phyloP scores from a whole-genome alignment of 768 basidiomycete genomes.

The Russula brevipes region DNA sequence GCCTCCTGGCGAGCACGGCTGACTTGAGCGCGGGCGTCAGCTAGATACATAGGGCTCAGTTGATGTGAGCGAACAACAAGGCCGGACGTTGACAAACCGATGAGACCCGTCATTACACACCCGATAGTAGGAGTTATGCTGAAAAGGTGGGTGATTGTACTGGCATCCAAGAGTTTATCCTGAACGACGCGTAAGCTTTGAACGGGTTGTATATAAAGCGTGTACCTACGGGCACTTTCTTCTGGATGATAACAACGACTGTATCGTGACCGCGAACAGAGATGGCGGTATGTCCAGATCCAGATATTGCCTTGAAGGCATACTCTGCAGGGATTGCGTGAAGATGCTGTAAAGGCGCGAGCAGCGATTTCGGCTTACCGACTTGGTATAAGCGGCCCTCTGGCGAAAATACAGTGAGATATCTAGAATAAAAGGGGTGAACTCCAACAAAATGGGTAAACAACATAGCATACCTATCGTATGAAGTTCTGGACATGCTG shows the following conservation, averaged over 20 bases:
- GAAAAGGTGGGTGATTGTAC: constrained; percentile 91
- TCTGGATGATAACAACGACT: constrained; percentile 93
- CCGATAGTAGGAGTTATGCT: constrained; percentile 95
- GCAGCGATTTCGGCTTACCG: constrained; percentile 47
- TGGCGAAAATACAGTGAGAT: constrained; percentile 94
- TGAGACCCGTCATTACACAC: constrained; percentile 96
- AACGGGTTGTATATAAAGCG: neutral
- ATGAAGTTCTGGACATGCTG: constrained; percentile 89
- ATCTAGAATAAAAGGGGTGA: constrained; percentile 43
- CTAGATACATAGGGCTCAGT: constrained; percentile 37
- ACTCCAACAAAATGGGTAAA: neutral
- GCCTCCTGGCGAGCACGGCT: constrained; percentile 82
- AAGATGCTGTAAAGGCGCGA: neutral
- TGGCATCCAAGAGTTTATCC: constrained; percentile 97
- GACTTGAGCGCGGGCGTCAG: constrained; percentile 91
- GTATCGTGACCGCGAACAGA: constrained; percentile 93
- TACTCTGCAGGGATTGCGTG: constrained; percentile 59
- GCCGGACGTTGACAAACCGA: constrained; percentile 50
- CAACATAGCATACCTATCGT: constrained; percentile 60
- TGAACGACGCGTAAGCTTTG: constrained; percentile 32
- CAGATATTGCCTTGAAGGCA: constrained; percentile 99
- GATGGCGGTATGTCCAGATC: constrained; percentile 91
- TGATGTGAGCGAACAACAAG: neutral
- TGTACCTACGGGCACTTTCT: constrained; percentile 81
- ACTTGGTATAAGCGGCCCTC: constrained; percentile 99